Evolutionary conservation across 1,139 yeast genomes (phyloP).

Genomic region (Suhomyces kunorum): DNA sequence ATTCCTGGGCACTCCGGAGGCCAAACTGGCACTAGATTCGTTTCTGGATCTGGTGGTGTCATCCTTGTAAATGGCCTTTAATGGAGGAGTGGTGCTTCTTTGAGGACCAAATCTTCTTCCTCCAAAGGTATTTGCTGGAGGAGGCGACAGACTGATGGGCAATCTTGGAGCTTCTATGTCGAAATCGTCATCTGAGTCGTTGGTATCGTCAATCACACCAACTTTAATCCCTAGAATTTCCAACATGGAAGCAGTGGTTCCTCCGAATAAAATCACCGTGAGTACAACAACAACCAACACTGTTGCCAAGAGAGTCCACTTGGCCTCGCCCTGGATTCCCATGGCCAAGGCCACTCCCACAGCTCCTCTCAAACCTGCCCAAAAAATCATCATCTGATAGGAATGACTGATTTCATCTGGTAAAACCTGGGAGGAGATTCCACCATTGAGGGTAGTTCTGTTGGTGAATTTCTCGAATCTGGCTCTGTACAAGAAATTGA

Average conservation of each 20-base stretch:
- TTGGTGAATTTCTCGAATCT: conserved; percentile 44
- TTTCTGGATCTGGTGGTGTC: conserved; percentile 27
- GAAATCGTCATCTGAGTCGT: conserved; percentile 88
- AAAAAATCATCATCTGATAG: conserved; percentile 98
- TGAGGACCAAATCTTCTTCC: conserved; percentile 33
- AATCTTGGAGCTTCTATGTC: conserved; percentile 79
- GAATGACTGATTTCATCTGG: conserved; percentile 93
- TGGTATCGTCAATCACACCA: conserved; percentile 78
- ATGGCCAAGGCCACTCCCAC: conserved; percentile 99
- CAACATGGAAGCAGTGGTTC: conserved; percentile 97
- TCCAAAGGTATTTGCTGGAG: conserved; percentile 25
- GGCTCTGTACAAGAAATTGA: conserved; percentile 75
- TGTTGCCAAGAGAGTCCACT: conserved; percentile 86
- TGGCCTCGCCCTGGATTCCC: conserved; percentile 94
- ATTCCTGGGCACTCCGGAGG: conserved; percentile 16
- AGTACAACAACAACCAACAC: conserved; percentile 94
- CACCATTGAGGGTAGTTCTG: conserved; percentile 39
- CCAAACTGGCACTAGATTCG: conserved; percentile 30
- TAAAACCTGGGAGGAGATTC: conserved; percentile 42
- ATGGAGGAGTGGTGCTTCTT: conserved; percentile 14
- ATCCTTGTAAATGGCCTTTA: conserved; percentile 16
- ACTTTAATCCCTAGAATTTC: conserved; percentile 91
- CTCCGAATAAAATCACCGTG: conserved; percentile 95
- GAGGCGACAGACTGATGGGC: conserved; percentile 25
- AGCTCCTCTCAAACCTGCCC: conserved; percentile 99